Evolutionary conservation across 768 basidiomycete genomes (phyloP).

Genomic region (Pleurotus platypus): DNA sequence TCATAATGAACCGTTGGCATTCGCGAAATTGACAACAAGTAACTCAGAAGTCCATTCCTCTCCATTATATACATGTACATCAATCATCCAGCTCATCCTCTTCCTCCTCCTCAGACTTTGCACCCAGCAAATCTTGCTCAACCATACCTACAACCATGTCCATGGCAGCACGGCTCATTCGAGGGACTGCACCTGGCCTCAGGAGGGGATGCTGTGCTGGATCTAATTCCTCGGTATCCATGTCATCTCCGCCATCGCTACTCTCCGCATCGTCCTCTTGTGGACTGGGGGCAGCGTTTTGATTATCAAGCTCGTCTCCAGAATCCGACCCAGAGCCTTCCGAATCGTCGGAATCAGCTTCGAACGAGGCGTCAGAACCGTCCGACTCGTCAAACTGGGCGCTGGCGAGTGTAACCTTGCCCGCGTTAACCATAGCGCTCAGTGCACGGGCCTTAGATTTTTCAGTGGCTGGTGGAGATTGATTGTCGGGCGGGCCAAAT

Average conservation of each 20-base stretch:
- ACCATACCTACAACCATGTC: slow-evolving; percentile 66
- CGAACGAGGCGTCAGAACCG: slow-evolving; percentile 44
- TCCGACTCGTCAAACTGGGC: slow-evolving; percentile 34
- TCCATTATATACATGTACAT: slow-evolving; percentile 8
- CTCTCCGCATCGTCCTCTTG: slow-evolving; percentile 28
- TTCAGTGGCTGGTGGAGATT: background rate
- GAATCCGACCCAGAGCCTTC: slow-evolving; percentile 27
- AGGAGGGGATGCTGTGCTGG: slow-evolving; percentile 60
- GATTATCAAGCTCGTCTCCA: slow-evolving; percentile 20
- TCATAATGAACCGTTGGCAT: too few species aligned
- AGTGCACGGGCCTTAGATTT: background rate
- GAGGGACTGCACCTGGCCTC: slow-evolving; percentile 63
- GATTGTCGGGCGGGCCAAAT: slow-evolving; percentile 41
- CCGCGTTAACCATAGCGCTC: slow-evolving; percentile 17
- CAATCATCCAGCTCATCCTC: slow-evolving; percentile 12
- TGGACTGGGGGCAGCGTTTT: slow-evolving; percentile 20
- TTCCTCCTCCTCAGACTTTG: slow-evolving; percentile 4
- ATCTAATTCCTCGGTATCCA: slow-evolving; percentile 43
- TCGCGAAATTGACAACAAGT: too few species aligned
- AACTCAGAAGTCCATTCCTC: too few species aligned
- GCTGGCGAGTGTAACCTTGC: slow-evolving; percentile 21
- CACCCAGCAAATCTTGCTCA: slow-evolving; percentile 44
- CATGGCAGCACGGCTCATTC: slow-evolving; percentile 63
- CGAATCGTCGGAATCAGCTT: slow-evolving; percentile 32
- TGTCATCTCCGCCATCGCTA: slow-evolving; percentile 27